A percentile compares a stretch with the other conserved stretches of the same genome.
Evolutionary conservation across 1,139 yeast species (phyloP).

Genomic region (Lipomyces yarrowii): DNA sequence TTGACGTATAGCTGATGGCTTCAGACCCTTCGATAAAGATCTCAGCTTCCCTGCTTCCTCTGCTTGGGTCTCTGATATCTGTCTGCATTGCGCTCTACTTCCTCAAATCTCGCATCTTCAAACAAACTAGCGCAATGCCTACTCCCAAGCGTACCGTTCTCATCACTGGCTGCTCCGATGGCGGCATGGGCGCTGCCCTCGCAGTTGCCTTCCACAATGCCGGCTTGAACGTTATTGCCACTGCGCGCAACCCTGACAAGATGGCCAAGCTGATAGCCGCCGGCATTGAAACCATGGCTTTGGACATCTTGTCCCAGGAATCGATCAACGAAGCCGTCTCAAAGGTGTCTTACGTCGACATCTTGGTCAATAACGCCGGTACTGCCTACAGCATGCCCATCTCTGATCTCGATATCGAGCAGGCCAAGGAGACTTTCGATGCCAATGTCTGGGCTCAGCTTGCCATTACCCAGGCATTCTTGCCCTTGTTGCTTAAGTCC

Average conservation of each 20-base stretch:
- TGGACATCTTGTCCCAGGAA: slow-evolving; percentile 59
- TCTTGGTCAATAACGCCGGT: slow-evolving; percentile 71
- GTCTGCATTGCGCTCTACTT: no score
- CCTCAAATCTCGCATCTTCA: no score
- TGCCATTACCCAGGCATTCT: slow-evolving; percentile 62
- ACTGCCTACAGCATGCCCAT: slow-evolving; percentile 73
- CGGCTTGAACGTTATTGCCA: slow-evolving; percentile 56
- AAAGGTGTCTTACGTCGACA: slow-evolving; percentile 48
- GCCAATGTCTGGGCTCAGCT: slow-evolving; percentile 75
- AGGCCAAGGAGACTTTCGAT: slow-evolving; percentile 56
- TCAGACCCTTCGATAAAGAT: no score
- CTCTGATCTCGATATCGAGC: slow-evolving; percentile 63
- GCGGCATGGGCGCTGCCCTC: slow-evolving; percentile 71
- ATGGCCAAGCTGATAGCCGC: slow-evolving; percentile 57
- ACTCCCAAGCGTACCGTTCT: slow-evolving; percentile 47
- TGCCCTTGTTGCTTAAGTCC: slow-evolving; percentile 60
- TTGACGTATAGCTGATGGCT: no score
- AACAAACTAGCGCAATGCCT: not conserved
- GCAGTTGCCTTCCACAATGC: slow-evolving; percentile 64
- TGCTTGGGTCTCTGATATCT: no score
- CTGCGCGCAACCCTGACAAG: slow-evolving; percentile 68
- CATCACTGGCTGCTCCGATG: slow-evolving; percentile 77
- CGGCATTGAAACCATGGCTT: slow-evolving; percentile 44
- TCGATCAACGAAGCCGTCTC: slow-evolving; percentile 54
- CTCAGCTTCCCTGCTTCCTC: no score